Percentiles rank a stretch among this genome's conserved stretches.
These are phyloP conservation scores for Saccharomycopsis fodiens DNA, from an alignment of 805 yeast genomes.

Conservation along the genomic window DNA sequence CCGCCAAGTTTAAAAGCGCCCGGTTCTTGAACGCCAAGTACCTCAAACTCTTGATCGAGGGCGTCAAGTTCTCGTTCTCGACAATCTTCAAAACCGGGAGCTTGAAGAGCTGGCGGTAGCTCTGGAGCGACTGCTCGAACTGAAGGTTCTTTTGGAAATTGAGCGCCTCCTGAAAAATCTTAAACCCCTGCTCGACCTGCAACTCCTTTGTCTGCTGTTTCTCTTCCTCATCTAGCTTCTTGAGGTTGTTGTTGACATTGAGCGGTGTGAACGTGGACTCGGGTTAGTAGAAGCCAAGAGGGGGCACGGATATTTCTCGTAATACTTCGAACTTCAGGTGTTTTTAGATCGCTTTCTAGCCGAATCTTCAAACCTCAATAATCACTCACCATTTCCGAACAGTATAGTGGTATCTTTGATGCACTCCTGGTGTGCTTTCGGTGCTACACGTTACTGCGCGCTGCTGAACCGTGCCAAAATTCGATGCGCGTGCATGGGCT, in stretches of 20 bases:
- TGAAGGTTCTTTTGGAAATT: constrained; percentile 44
- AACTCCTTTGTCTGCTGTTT: constrained; percentile 90
- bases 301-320: neutral
- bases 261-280: constrained; percentile 19
- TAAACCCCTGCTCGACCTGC: constrained; percentile 81
- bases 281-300: neutral
- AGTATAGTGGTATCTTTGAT: neutral
- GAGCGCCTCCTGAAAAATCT: constrained; percentile 65
- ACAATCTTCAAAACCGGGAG: constrained; percentile 55
- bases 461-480: too few species aligned
- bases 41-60: constrained; percentile 64
- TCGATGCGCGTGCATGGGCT: too few species aligned
- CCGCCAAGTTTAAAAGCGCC: constrained; percentile 58
- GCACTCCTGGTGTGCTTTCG: too few species aligned
- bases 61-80: constrained; percentile 38
- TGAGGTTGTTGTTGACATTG: constrained; percentile 11
- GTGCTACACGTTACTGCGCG: too few species aligned
- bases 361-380: neutral
- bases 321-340: neutral
- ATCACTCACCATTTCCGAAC: neutral
- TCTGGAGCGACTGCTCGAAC: constrained; percentile 40
- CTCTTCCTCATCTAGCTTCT: constrained; percentile 16
- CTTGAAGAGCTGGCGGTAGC: constrained; percentile 57
- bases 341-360: neutral
- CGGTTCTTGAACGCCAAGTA: constrained; percentile 76